Base-by-base conservation (phyloP, 768 basidiomycete genomes). In the Termitomyces sp. region DNA sequence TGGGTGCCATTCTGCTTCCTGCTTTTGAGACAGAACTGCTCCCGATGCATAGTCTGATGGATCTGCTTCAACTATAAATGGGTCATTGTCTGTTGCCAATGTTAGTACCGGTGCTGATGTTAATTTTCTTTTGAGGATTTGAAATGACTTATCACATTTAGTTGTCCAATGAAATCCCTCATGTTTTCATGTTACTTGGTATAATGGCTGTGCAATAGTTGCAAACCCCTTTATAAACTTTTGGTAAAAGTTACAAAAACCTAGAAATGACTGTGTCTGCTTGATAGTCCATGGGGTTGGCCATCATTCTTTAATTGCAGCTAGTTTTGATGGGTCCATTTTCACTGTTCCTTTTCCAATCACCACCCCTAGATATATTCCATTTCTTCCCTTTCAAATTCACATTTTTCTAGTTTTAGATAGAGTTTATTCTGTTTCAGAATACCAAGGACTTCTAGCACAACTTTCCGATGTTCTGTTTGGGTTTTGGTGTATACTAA, bases 401-500 rank as follows among this genome's bases (percentile, higher is more conserved):
- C 38, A 42, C 67, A 73, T 28, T 66, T 66, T 14, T 60, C 56
- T 2, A 45, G 52, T 40, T 64, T 62, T 2, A 59, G 42, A 19
- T 44, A 71, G 0, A 72, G 61, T 0, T 61, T 58, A 35, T 28
- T 53, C 9, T 22, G 5, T 2, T 24, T 5, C 0, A 51, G 35
- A 24, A 41, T 51, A 19, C 42, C 3, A 0, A 41, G 17, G 2
- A 51, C 22, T 42, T 51, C n/a, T 2, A 22, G 6, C 1, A 42
- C n/a, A 1, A 38, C 21, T 49, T 49, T 6, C 0, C 46, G 10
- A 30, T 71, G 67, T 32, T 64, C 47, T 14, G 59, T 56, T 3
- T 62, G 22, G 30, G 38, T 62, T 0, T 65, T 43, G 1, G 72
- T 69, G 58, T 62, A 76, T 44, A 77, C 66, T 0, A 76, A 65